A percentile compares a stretch with the other conserved stretches of the same genome.
Evolutionary conservation across 805 yeast genomes (phyloP).

Genomic region (Jamesozyma gamospora): DNA sequence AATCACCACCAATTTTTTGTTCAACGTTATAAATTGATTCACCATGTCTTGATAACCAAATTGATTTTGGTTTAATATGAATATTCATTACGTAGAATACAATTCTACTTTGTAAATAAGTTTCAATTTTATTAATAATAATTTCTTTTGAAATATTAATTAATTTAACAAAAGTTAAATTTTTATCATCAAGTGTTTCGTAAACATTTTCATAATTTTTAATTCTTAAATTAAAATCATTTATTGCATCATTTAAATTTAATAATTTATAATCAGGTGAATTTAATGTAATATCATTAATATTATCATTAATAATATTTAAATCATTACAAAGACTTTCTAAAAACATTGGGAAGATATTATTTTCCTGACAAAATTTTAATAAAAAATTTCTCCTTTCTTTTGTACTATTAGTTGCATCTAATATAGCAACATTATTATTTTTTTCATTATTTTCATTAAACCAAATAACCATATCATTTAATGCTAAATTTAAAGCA

Average conservation of each 20-base stretch:
- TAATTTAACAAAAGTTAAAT: conserved; percentile 75
- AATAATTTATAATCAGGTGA: conserved; percentile 70
- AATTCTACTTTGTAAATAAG: conserved; percentile 83
- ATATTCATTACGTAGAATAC: conserved; percentile 94
- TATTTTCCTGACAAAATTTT: conserved; percentile 48
- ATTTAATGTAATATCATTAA: conserved; percentile 76
- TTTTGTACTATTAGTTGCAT: conserved; percentile 83
- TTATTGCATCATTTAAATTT: conserved; percentile 61
- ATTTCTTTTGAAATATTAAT: conserved; percentile 84
- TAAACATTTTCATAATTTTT: conserved; percentile 63
- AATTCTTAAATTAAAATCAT: conserved; percentile 67
- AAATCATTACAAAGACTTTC: conserved; percentile 88
- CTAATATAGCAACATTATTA: conserved; percentile 87
- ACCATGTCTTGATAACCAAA: conserved; percentile 94
- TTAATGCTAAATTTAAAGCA: conserved; percentile 63
- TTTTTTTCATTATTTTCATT: conserved; percentile 30
- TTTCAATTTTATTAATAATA: conserved; percentile 75
- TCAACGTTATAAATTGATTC: conserved; percentile 86
- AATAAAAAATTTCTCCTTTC: conserved; percentile 59
- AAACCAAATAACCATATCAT: conserved; percentile 83
- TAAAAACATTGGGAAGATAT: conserved; percentile 80
- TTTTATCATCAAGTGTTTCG: conserved; percentile 65
- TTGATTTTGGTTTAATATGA: conserved; percentile 83
- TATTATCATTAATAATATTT: conserved; percentile 58
- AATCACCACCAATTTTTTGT: conserved; percentile 95